Conservation (phyloP, 2,329 filamentous ascomycete species). For the Hypoxylon sp. region DNA sequence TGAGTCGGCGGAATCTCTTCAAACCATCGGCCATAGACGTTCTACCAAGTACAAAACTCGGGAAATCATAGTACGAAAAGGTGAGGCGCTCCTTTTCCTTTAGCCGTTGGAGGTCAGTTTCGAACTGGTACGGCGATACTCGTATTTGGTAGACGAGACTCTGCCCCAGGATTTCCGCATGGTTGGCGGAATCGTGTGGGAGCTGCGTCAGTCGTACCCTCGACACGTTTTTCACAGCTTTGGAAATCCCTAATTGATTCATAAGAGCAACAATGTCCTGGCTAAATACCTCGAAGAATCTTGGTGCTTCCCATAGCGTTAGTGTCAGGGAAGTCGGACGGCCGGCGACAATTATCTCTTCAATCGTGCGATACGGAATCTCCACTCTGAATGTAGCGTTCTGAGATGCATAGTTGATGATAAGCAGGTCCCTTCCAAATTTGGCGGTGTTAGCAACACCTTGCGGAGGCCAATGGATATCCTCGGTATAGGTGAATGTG, state of each 20-base stretch:
- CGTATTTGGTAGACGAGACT: slow-evolving; percentile 60
- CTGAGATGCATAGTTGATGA: slow-evolving; percentile 51
- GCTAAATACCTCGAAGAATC: slow-evolving; percentile 55
- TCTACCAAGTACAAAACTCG: slow-evolving; percentile 13
- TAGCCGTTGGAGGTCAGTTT: slow-evolving; percentile 47
- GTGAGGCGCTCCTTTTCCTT: slow-evolving; percentile 45
- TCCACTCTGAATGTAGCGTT: slow-evolving; percentile 54
- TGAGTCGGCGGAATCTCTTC: slow-evolving; percentile 50
- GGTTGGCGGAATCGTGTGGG: slow-evolving; percentile 42
- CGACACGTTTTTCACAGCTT: slow-evolving; percentile 31
- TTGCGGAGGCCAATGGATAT: slow-evolving; percentile 54
- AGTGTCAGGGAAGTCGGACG: slow-evolving; percentile 58
- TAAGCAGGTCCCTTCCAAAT: slow-evolving; percentile 59
- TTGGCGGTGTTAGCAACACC: slow-evolving; percentile 49
- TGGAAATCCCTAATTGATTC: slow-evolving; percentile 32
- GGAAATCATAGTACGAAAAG: slow-evolving; percentile 45
- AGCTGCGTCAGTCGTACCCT: slow-evolving; percentile 50
- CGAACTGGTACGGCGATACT: slow-evolving; percentile 46
- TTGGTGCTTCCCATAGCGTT: slow-evolving; percentile 64
- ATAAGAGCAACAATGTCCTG: slow-evolving; percentile 46
- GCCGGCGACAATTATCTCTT: slow-evolving; percentile 58
- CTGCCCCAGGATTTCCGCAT: slow-evolving; percentile 53
- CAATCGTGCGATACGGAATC: slow-evolving; percentile 62
- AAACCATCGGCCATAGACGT: slow-evolving; percentile 44
- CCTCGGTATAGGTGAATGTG: slow-evolving; percentile 59